These are phyloP conservation scores for Macrocystidia cucumis DNA, from an alignment of 1,284 basidiomycete genomes.

Conservation along the genomic window DNA sequence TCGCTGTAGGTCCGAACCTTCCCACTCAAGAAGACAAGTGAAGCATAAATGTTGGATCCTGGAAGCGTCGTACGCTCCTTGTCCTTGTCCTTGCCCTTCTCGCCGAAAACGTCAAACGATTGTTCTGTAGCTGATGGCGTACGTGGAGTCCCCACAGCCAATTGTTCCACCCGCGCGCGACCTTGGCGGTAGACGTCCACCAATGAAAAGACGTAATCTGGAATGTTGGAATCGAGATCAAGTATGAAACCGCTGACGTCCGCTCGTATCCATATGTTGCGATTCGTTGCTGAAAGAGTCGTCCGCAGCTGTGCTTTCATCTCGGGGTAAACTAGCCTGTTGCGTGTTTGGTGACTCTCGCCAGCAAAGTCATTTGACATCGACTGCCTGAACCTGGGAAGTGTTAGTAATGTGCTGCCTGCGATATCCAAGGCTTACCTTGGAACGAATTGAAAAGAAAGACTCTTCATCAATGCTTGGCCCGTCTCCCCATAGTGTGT, in stretches of 20 bases:
- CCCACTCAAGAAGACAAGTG: conserved; percentile 76
- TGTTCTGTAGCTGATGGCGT: conserved; percentile 24
- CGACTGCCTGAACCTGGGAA: conserved; percentile 68
- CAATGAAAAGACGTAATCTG: conserved; percentile 73
- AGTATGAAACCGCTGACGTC: conserved; percentile 83
- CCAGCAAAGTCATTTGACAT: conserved; percentile 64
- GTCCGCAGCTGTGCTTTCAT: conserved; percentile 73
- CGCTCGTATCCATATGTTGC: conserved; percentile 61
- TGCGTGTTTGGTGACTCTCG: conserved; percentile 62
- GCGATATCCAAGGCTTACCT: conserved; percentile 34
- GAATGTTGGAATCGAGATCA: conserved; percentile 77
- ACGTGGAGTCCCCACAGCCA: conserved; percentile 44
- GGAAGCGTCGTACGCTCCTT: conserved; percentile 28
- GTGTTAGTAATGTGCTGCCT: conserved; percentile 1
- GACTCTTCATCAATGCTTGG: conserved; percentile 59
- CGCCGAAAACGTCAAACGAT: conserved; percentile 11
- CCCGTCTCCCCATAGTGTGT: conserved; percentile 76
- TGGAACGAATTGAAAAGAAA: conserved; percentile 82
- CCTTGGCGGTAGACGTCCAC: conserved; percentile 83
- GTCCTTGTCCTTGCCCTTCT: conserved; percentile 18
- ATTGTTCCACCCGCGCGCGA: conserved; percentile 64
- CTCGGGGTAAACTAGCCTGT: conserved; percentile 74
- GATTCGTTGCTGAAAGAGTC: conserved; percentile 38
- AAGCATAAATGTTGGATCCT: conserved; percentile 63
- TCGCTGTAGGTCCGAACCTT: conserved; percentile 60